Evolutionary conservation across 2,329 filamentous ascomycete species (phyloP).

Genomic region (Pseudocercospora ulei): DNA sequence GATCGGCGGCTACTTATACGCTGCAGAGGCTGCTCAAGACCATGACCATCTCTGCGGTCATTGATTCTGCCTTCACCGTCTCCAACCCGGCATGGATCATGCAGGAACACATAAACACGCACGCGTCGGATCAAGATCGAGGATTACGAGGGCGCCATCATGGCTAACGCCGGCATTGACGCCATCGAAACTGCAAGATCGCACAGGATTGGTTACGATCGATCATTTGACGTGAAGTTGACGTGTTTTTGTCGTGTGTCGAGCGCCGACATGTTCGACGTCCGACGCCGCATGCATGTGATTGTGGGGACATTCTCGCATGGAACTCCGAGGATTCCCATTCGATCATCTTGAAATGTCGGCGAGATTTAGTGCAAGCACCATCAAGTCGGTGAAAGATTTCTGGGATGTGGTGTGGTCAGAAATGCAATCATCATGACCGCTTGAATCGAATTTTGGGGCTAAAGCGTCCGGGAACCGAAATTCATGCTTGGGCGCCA

Average conservation of each 20-base stretch:
- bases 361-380: slow-evolving; percentile 7
- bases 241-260: slow-evolving; percentile 1
- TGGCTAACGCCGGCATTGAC: background rate
- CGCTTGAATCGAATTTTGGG: slow-evolving; percentile 6
- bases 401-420: slow-evolving; percentile 4
- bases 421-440: slow-evolving; percentile 7
- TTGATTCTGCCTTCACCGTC: background rate
- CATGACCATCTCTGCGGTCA: slow-evolving; percentile 10
- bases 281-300: slow-evolving; percentile 3
- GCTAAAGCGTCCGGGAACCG: slow-evolving; percentile 6
- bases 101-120: slow-evolving; percentile 2
- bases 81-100: background rate
- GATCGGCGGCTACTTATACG: slow-evolving; percentile 10
- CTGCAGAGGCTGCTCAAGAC: background rate
- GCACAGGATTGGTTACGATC: background rate
- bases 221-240: slow-evolving; percentile 4
- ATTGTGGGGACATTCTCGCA: slow-evolving; percentile 4
- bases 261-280: background rate
- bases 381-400: slow-evolving; percentile 5
- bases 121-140: background rate
- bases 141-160: background rate
- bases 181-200: background rate
- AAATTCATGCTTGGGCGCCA: background rate
- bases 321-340: background rate
- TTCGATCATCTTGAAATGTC: slow-evolving; percentile 5